phyloP scores from a whole-genome alignment of 73 alveolate genomes.

The Paramecium sexaurelia region DNA sequence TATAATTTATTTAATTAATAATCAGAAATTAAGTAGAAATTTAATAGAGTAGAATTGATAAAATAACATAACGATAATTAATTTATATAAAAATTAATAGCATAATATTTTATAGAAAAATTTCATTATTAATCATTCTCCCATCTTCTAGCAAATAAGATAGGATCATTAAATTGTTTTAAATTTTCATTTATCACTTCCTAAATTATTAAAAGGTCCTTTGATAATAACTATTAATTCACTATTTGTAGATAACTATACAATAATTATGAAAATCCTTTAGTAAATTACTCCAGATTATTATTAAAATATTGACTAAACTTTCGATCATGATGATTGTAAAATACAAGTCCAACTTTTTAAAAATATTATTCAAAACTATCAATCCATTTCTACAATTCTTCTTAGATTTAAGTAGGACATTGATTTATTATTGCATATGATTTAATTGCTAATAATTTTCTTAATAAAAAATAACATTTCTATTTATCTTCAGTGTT shows the following conservation, averaged over 20 bases:
- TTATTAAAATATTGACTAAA: background rate
- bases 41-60: background rate
- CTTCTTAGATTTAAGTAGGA: background rate
- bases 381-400: background rate
- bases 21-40: background rate
- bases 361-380: background rate
- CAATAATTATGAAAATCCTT: background rate
- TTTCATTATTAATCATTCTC: background rate
- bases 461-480: background rate
- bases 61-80: background rate
- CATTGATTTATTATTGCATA: background rate
- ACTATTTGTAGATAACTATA: background rate
- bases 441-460: background rate
- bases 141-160: conserved; percentile 19
- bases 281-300: background rate
- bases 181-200: conserved; percentile 1
- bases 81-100: background rate
- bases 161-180: background rate
- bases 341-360: background rate
- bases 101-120: background rate
- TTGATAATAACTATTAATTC: background rate
- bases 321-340: background rate
- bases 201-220: background rate
- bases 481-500: background rate
- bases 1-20: too few species aligned